Evolutionary conservation across 2,329 filamentous ascomycete species (phyloP).

Genomic region (Tolypocladium ophioglossoides): DNA sequence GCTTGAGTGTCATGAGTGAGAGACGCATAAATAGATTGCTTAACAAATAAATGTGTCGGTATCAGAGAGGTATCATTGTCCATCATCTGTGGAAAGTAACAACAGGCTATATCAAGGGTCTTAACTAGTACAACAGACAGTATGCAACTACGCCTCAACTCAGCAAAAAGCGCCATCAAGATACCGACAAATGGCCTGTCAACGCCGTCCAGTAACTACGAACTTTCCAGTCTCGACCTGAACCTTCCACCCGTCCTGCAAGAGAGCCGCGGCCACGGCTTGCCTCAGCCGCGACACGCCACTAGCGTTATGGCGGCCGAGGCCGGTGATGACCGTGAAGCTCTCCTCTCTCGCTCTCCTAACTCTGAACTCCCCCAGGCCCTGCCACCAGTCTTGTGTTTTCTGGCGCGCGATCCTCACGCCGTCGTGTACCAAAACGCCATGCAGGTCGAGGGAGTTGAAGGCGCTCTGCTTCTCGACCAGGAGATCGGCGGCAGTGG

Average conservation of each 20-base stretch:
- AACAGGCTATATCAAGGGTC: not conserved
- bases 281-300: constrained; percentile 68
- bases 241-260: constrained; percentile 74
- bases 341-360: constrained; percentile 35
- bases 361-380: constrained; percentile 53
- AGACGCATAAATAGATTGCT: not conserved
- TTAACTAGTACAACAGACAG: not conserved
- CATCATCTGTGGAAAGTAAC: not conserved
- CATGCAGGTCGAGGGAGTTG: constrained; percentile 66
- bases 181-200: constrained; percentile 2
- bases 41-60: too few relatives aligned
- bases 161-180: not conserved
- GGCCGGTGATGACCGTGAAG: constrained; percentile 71
- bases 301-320: constrained; percentile 67
- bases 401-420: constrained; percentile 63
- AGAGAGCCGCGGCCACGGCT: constrained; percentile 66
- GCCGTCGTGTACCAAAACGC: constrained; percentile 70
- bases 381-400: constrained; percentile 67
- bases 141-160: not conserved
- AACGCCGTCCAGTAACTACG: constrained; percentile 51
- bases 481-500: constrained; percentile 57
- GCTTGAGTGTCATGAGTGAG: not conserved
- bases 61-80: not conserved
- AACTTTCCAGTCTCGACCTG: constrained; percentile 62
- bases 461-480: constrained; percentile 57